Base-by-base conservation (phyloP, 768 basidiomycete species). In the Amanita rimosa region DNA sequence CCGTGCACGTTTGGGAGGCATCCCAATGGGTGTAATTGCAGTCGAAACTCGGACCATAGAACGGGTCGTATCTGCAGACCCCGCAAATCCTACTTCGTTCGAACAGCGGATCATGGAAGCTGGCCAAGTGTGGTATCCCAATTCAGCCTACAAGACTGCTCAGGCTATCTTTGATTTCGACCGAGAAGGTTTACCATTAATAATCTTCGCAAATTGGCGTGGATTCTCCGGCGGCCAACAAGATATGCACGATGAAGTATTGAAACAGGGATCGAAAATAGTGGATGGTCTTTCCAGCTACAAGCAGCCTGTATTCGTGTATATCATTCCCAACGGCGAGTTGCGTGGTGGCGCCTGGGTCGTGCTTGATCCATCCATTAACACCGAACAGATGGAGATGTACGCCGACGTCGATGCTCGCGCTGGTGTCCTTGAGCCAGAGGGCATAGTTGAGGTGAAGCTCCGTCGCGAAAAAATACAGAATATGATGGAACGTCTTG, bases 71-170 rank as follows among this genome's bases (percentile, higher is more conserved):
- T 94, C 96, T 27, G 96, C 96, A 37, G 96, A 99, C 58, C 96
- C 96, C 10, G 96, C 96, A 46, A 99, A 98, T 65, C 86, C 95
- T 3, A 75, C 85, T 11, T 98, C 95, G 6, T 90, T 94, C 64
- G 96, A 99, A 64, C 94, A 94, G 60, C 85, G 85, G 57, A 92
- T 98, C 65, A 95, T 98, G 85, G 94, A 98, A 63, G 96, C 96
- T n/a, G 96, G 96, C 56, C 92, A 95, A 66, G 96, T 98, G 21
- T 99, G 96, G 96, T 98, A 97, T 64, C 96, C 96, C 31, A 98
- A 99, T 67, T 95, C 92, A 4, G 94, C 96, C 5, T 94, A 96
- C 74, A 99, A 99, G 76, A 99, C 96, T 6, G 96, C 94, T 6
- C 96, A 98, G 60, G 95, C 96, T 13, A 98, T 98, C 71, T 93